These are phyloP conservation scores for Plectranthus barbatus DNA, from an alignment of 257 asterid genomes.

Conservation along the genomic window DNA sequence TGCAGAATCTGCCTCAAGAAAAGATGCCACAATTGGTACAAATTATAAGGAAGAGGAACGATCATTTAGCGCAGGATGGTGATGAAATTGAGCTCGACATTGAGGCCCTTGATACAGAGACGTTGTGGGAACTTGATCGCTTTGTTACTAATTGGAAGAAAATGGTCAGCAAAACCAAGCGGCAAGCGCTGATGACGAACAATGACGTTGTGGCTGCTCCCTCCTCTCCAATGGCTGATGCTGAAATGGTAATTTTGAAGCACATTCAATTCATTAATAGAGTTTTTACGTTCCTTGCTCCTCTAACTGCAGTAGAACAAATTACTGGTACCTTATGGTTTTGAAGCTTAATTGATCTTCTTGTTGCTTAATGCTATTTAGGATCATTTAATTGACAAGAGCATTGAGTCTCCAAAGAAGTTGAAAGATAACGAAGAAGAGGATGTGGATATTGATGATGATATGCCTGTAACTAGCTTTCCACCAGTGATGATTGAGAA, in stretches of 20 bases:
- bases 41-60: slow-evolving; percentile 72
- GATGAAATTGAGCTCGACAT: slow-evolving; percentile 96
- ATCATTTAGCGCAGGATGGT: slow-evolving; percentile 76
- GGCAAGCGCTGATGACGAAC: slow-evolving; percentile 55
- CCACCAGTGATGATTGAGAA: slow-evolving; percentile 78
- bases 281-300: not conserved
- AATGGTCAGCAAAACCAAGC: slow-evolving; percentile 71
- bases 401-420: slow-evolving; percentile 43
- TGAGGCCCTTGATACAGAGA: slow-evolving; percentile 80
- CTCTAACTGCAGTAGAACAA: not conserved
- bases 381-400: slow-evolving; percentile 46
- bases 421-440: slow-evolving; percentile 65
- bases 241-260: slow-evolving; percentile 38
- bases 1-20: slow-evolving; percentile 86
- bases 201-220: slow-evolving; percentile 30
- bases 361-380: slow-evolving; percentile 10
- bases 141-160: slow-evolving; percentile 94
- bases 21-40: slow-evolving; percentile 85
- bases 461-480: slow-evolving; percentile 63
- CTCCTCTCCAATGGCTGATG: slow-evolving; percentile 32
- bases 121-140: slow-evolving; percentile 90
- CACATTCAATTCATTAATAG: not conserved
- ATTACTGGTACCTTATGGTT: not conserved
- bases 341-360: not conserved
- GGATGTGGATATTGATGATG: slow-evolving; percentile 90